Conservation (phyloP, 179 eudicot species). For the Corrigiola litoralis region DNA sequence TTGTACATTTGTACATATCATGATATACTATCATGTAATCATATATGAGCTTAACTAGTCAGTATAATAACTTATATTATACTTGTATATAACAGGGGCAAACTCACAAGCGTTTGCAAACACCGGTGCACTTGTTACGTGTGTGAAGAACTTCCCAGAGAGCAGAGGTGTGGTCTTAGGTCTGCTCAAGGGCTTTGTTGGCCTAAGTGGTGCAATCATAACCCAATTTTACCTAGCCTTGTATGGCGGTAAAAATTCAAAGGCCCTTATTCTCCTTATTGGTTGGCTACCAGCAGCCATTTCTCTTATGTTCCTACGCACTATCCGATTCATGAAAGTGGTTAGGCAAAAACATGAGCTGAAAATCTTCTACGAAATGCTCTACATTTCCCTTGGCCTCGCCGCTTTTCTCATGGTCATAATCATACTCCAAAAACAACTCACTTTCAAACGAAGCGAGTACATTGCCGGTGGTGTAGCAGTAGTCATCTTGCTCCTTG, state of each 20-base stretch:
- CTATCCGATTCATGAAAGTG: conserved; percentile 25
- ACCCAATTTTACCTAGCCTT: conserved; percentile 37
- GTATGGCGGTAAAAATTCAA: conserved; percentile 28
- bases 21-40: no score
- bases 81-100: conserved; percentile 25
- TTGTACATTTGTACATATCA: no score
- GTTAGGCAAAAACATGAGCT: conserved; percentile 25
- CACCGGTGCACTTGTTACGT: conserved; percentile 41
- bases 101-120: conserved; percentile 42
- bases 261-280: conserved; percentile 28
- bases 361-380: conserved; percentile 26
- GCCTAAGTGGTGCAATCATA: conserved; percentile 40
- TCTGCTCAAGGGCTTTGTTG: conserved; percentile 35
- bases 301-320: conserved; percentile 20
- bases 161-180: conserved; percentile 39
- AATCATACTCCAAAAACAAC: conserved; percentile 17
- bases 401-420: conserved; percentile 29
- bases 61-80: background rate
- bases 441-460: conserved; percentile 11
- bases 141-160: conserved; percentile 41
- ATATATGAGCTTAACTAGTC: no score
- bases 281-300: conserved; percentile 38
- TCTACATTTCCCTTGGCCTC: conserved; percentile 28
- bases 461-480: conserved; percentile 13
- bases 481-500: conserved; percentile 9